Conservation (phyloP, 257 asterid species). For the Solanum sitiens region DNA sequence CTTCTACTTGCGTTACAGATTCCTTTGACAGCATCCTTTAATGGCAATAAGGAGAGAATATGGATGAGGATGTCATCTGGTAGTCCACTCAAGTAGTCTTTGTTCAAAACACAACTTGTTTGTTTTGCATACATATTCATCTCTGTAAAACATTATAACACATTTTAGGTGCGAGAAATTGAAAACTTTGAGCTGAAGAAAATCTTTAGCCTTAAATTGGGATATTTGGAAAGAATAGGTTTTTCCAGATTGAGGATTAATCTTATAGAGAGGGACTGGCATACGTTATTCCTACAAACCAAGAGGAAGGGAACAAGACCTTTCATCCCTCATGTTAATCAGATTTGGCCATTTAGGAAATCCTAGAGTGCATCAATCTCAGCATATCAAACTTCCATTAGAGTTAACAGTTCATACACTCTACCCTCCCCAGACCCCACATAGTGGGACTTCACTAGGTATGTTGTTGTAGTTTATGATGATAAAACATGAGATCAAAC, state of each 20-base stretch:
- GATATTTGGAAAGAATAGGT: not conserved
- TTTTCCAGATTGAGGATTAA: not conserved
- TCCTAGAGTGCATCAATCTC: not conserved
- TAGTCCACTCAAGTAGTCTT: conserved; percentile 12
- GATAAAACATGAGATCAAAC: not conserved
- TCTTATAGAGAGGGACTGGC: not conserved
- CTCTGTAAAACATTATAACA: not conserved
- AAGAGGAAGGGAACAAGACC: not conserved
- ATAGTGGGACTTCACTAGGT: not conserved
- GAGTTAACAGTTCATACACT: not conserved
- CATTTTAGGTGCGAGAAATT: not conserved
- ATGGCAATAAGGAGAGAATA: conserved; percentile 19
- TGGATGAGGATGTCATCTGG: conserved; percentile 18
- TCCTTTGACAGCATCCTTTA: conserved; percentile 3
- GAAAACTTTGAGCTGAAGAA: not conserved
- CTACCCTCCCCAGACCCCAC: not conserved
- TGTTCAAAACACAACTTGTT: not conserved
- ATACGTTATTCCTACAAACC: not conserved
- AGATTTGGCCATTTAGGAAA: not conserved
- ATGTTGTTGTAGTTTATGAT: not conserved
- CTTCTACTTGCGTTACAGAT: not conserved
- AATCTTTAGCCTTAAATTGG: not conserved
- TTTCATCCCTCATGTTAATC: not conserved
- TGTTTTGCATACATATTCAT: not conserved
- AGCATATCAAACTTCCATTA: not conserved